Conservation (phyloP, 192 early-diverging fungal species). For the Chytriomyces sp. region DNA sequence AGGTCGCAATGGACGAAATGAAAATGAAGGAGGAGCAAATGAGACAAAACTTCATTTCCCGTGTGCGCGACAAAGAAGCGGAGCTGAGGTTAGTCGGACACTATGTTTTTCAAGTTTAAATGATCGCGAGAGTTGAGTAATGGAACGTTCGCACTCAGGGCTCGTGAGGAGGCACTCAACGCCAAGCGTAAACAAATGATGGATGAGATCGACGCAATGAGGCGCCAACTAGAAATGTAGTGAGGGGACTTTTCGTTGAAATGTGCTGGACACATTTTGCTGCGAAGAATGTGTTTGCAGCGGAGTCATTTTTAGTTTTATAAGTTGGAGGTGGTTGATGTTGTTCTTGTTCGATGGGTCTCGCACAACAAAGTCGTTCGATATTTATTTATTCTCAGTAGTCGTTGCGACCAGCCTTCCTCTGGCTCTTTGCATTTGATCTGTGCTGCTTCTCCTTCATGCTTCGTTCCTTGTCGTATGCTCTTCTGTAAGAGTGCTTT, state of each 20-base stretch:
- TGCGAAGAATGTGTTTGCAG: too few relatives aligned
- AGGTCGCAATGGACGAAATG: conserved; percentile 69
- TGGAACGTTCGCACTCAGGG: conserved; percentile 17
- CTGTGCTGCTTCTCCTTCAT: conserved; percentile 8
- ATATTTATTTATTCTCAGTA: neutral
- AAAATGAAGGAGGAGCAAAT: conserved; percentile 74
- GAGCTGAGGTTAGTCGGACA: conserved; percentile 48
- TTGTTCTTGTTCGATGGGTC: too few relatives aligned
- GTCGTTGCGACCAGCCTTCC: conserved; percentile 19
- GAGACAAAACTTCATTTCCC: conserved; percentile 62
- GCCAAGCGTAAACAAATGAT: conserved; percentile 58
- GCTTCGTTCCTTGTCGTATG: conserved; percentile 21
- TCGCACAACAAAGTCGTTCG: too few relatives aligned
- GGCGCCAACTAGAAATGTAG: conserved; percentile 40
- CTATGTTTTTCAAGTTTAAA: neutral
- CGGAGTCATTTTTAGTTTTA: too few relatives aligned
- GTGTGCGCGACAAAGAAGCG: conserved; percentile 70
- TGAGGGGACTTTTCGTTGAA: neutral
- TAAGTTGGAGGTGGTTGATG: too few relatives aligned
- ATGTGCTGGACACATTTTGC: too few relatives aligned
- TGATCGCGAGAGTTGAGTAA: neutral
- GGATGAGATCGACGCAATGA: conserved; percentile 61
- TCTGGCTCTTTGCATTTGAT: conserved; percentile 1
- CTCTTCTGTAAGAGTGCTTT: neutral
- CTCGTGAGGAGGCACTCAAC: conserved; percentile 57